These are phyloP conservation scores for Anastatica hierochuntica DNA, from an alignment of 345 rosid genomes.

Conservation along the genomic window DNA sequence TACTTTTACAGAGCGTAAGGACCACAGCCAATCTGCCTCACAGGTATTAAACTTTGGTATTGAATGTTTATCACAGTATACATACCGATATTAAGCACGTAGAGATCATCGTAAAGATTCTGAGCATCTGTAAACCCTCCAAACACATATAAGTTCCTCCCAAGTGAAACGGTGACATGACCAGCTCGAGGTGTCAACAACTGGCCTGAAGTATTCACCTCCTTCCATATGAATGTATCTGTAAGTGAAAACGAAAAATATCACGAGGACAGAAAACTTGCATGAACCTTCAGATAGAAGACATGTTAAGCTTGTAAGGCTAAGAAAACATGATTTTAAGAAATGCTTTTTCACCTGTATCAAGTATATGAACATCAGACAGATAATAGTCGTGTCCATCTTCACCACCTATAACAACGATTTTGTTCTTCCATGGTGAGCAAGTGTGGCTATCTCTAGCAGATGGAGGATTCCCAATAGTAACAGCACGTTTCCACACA, in stretches of 20 bases:
- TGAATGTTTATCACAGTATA: constrained; percentile 6
- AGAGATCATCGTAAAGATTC: constrained; percentile 76
- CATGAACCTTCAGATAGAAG: background rate
- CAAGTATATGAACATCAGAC: constrained; percentile 91
- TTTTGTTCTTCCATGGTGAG: constrained; percentile 85
- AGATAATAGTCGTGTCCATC: constrained; percentile 86
- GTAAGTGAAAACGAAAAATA: constrained; percentile 9
- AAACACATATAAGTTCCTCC: constrained; percentile 79
- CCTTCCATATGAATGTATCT: constrained; percentile 90
- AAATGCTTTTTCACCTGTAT: constrained; percentile 48
- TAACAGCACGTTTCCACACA: constrained; percentile 74
- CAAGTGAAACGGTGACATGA: constrained; percentile 75
- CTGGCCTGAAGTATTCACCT: constrained; percentile 68
- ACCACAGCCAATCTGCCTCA: background rate
- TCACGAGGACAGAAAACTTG: background rate
- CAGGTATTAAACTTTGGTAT: background rate
- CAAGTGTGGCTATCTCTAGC: constrained; percentile 94
- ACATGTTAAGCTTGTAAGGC: constrained; percentile 4
- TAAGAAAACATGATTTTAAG: background rate
- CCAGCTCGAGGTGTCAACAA: constrained; percentile 94
- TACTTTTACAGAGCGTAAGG: background rate
- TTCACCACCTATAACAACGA: constrained; percentile 93
- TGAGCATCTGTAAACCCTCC: constrained; percentile 97
- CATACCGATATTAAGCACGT: constrained; percentile 87
- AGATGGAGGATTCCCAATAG: constrained; percentile 80